These are phyloP conservation scores for Lodderomyces elongisporus DNA, from an alignment of 1,139 yeast genomes.

Conservation along the genomic window DNA sequence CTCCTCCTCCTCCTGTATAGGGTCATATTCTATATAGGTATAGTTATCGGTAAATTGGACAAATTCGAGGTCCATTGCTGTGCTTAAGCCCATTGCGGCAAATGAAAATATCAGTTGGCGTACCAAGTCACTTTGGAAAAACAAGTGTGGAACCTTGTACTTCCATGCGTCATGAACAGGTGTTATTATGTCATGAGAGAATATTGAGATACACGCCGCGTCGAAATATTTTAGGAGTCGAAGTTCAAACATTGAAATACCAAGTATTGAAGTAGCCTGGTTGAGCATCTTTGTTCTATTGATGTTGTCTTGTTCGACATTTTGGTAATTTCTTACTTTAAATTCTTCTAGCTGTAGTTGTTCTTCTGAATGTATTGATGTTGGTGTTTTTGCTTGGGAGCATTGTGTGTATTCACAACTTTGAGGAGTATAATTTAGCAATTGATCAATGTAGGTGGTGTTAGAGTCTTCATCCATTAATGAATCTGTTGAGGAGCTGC, in stretches of 20 bases:
- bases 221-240: conserved; percentile 28
- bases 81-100: conserved; percentile 15
- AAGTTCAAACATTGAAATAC: conserved; percentile 26
- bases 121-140: conserved; percentile 19
- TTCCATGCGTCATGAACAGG: conserved; percentile 24
- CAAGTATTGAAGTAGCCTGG: conserved; percentile 16
- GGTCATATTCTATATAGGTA: too few relatives aligned
- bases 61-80: conserved; percentile 6
- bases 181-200: conserved; percentile 15
- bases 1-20: not conserved
- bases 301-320: not conserved
- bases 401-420: too few relatives aligned
- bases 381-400: too few relatives aligned
- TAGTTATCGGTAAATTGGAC: conserved; percentile 2
- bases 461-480: too few relatives aligned
- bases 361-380: too few relatives aligned
- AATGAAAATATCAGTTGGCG: conserved; percentile 22
- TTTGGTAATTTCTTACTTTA: too few relatives aligned
- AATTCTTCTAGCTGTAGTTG: too few relatives aligned
- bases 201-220: conserved; percentile 21
- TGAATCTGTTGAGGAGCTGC: too few relatives aligned
- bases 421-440: too few relatives aligned
- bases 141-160: conserved; percentile 22
- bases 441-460: too few relatives aligned
- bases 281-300: conserved; percentile 11